Percentiles rank a stretch among this genome's conserved stretches.
Conservation (phyloP, 2,329 filamentous ascomycete species). For the Pseudogymnoascus pannorum region DNA sequence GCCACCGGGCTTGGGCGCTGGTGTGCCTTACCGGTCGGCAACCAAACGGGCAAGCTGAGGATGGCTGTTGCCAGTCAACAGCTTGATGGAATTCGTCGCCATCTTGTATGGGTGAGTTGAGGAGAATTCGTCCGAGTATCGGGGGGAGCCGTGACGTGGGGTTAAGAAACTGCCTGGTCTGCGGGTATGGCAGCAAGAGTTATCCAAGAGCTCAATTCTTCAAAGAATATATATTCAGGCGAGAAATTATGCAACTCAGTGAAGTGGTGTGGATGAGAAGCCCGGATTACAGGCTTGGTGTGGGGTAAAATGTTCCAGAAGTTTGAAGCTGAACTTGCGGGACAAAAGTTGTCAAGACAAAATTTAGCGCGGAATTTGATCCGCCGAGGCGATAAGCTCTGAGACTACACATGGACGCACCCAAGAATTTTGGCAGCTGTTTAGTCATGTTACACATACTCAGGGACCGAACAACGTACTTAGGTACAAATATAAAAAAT, state of each 20-base stretch:
- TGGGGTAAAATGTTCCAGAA: constrained; percentile 8
- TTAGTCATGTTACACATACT: background rate
- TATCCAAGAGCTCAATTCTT: constrained; percentile 7
- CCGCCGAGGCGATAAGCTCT: constrained; percentile 7
- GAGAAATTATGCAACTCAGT: background rate
- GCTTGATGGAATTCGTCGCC: constrained; percentile 68
- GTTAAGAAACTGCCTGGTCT: background rate
- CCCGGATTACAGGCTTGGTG: background rate
- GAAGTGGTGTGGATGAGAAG: constrained; percentile 3
- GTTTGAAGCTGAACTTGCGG: constrained; percentile 7
- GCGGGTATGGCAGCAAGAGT: background rate
- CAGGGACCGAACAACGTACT: background rate
- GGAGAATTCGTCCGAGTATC: background rate
- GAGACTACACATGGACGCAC: background rate
- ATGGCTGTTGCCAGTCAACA: constrained; percentile 69
- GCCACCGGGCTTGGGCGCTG: constrained; percentile 12
- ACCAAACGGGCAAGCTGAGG: constrained; percentile 64
- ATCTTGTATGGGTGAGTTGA: constrained; percentile 33
- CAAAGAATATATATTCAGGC: background rate
- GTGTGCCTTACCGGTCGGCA: constrained; percentile 47
- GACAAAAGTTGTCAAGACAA: constrained; percentile 8
- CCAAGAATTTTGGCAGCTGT: background rate
- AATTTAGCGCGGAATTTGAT: constrained; percentile 7
- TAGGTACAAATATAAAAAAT: background rate
- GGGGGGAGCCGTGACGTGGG: constrained; percentile 5